phyloP scores from a whole-genome alignment of 2,329 filamentous ascomycete genomes.

The Arthroderma uncinatum region DNA sequence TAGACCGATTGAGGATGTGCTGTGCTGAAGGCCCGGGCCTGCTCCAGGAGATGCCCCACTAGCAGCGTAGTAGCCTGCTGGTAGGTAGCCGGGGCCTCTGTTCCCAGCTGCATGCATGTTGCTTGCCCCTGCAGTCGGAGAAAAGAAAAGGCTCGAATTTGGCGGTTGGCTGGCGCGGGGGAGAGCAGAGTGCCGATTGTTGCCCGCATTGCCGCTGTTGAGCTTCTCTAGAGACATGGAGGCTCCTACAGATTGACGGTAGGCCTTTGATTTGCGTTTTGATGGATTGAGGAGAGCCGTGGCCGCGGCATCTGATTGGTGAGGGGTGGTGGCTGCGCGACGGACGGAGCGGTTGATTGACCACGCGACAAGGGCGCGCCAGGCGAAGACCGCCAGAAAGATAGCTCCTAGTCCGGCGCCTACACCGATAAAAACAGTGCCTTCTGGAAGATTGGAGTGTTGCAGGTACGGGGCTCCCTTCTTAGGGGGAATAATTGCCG shows the following conservation, averaged over 20 bases:
- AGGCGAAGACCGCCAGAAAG: conserved; percentile 68
- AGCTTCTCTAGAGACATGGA: conserved; percentile 47
- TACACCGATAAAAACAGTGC: conserved; percentile 91
- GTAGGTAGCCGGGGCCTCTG: conserved; percentile 67
- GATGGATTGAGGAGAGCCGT: conserved; percentile 43
- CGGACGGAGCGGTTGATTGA: conserved; percentile 85
- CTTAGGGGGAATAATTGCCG: conserved; percentile 70
- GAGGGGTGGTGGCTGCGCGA: conserved; percentile 66
- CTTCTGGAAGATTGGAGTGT: conserved; percentile 71
- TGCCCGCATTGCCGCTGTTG: conserved; percentile 20
- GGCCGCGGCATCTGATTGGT: conserved; percentile 54
- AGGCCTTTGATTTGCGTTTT: conserved; percentile 27
- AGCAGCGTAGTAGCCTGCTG: conserved; percentile 81
- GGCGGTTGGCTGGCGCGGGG: conserved; percentile 37
- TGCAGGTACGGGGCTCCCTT: conserved; percentile 84
- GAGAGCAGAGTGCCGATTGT: conserved; percentile 30
- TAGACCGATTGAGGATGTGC: conserved; percentile 48
- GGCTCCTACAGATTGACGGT: conserved; percentile 22
- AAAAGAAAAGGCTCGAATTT: conserved; percentile 80
- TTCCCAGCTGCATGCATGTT: conserved; percentile 42
- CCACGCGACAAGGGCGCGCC: conserved; percentile 81
- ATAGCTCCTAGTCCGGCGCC: conserved; percentile 79
- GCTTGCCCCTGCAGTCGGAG: conserved; percentile 65
- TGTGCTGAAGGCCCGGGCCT: conserved; percentile 24
- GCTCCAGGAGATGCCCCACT: conserved; percentile 44